Evolutionary conservation across 805 yeast species (phyloP), one percentile per base, ranked within the genome.

Genomic region (Wickerhamiella lipophila): DNA sequence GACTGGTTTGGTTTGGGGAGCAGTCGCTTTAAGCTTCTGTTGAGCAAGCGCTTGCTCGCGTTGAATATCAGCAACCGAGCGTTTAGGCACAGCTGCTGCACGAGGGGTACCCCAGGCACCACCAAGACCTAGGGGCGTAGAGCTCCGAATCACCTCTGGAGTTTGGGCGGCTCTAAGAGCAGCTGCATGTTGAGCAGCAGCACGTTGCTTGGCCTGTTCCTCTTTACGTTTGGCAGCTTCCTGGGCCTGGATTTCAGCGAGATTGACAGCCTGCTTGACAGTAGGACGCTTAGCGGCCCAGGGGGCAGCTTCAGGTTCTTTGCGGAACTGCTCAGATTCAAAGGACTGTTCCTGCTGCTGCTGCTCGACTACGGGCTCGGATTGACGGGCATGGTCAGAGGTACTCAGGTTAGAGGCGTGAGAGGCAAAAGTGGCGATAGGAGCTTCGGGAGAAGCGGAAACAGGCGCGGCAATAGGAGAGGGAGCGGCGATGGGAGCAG

Each of bases 11-110:
- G 50, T n/a, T n/a, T n/a, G 30, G 3, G 44, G 13, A 23, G 46
- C 43, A 12, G 35, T 38, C 21, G 53, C 47, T 27, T 35, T 25
- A n/a, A 26, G 15, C 19, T 36, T 19, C 23, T 32, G 41, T 9
- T 41, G 46, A 3, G 57, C 63, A 25, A 56, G 60, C 41, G 57
- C 64, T 48, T 66, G 70, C 51, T 66, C 69, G 45, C 52, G 59
- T 53, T 64, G 69, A 40, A 65, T 65, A 42, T 65, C 62, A 13
- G 60, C 59, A 23, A 65, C 53, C 1, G 67, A 57, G 53, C 62
- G 63, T 47, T 52, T 56, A 8, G 61, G 61, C 2, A 53, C 54
- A 19, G 38, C 18, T 8, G 58, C 21, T 3, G 47, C 50, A 8
- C 58, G 51, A 8, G 55, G 40, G 19, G 53, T 29, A 18, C 58